phyloP scores from a whole-genome alignment of 2,329 filamentous ascomycete species.

The Paramyrothecium roridum region DNA sequence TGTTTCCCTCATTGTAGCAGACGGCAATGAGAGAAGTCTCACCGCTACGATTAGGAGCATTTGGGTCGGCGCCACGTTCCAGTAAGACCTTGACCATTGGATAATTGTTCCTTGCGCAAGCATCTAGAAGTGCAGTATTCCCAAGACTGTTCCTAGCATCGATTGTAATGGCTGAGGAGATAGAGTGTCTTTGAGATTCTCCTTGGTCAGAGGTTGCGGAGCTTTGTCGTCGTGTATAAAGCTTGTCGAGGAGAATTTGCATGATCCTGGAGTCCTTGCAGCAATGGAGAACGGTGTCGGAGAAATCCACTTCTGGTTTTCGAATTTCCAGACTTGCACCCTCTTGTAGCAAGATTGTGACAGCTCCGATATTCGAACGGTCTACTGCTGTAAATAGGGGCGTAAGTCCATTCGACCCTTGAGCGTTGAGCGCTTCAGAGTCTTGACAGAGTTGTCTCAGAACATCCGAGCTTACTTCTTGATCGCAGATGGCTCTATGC shows the following conservation, averaged over 20 bases:
- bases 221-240: background rate
- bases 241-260: background rate
- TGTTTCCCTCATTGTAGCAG: background rate
- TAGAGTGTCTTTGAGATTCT: background rate
- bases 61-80: conserved; percentile 1
- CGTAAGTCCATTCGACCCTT: background rate
- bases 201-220: background rate
- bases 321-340: background rate
- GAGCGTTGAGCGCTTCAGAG: background rate
- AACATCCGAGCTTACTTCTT: background rate
- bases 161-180: background rate
- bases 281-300: background rate
- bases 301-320: background rate
- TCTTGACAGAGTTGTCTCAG: background rate
- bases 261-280: background rate
- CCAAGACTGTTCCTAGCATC: background rate
- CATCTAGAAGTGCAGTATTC: conserved; percentile 1
- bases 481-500: background rate
- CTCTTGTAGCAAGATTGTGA: background rate
- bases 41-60: background rate
- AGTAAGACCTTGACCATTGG: background rate
- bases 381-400: background rate
- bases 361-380: background rate
- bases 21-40: background rate
- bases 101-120: background rate